These are phyloP conservation scores for Penicillium nordicum DNA, from an alignment of 2,329 filamentous ascomycete genomes.

Conservation along the genomic window DNA sequence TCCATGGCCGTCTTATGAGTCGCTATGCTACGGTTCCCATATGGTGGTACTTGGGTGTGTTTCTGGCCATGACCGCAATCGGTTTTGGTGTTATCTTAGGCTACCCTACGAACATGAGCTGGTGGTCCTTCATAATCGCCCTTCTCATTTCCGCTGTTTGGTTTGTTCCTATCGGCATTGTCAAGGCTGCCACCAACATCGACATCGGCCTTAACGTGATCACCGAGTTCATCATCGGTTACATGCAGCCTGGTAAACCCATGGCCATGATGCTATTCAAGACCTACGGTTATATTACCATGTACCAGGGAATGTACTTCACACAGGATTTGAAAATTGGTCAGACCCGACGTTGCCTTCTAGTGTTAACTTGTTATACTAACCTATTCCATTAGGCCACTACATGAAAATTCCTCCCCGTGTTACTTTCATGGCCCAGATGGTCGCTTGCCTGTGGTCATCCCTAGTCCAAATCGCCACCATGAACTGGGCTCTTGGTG, in stretches of 20 bases:
- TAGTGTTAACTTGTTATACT: neutral
- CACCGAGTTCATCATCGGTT: conserved; percentile 70
- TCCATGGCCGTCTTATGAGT: conserved; percentile 56
- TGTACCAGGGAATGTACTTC: conserved; percentile 64
- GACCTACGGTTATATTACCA: conserved; percentile 67
- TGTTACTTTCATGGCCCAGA: conserved; percentile 52
- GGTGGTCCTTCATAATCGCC: conserved; percentile 70
- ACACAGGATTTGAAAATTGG: conserved; percentile 63
- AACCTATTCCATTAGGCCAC: conserved; percentile 40
- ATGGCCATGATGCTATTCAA: conserved; percentile 77
- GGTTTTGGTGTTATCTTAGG: conserved; percentile 46
- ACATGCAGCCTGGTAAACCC: conserved; percentile 67
- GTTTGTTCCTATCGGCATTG: conserved; percentile 59
- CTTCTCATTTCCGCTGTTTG: conserved; percentile 63
- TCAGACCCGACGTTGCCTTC: conserved; percentile 3
- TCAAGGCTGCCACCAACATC: conserved; percentile 67
- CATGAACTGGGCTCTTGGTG: conserved; percentile 46
- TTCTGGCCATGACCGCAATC: conserved; percentile 50
- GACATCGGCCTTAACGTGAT: conserved; percentile 66
- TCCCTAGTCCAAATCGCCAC: conserved; percentile 49
- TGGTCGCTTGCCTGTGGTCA: conserved; percentile 50
- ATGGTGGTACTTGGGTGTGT: conserved; percentile 56
- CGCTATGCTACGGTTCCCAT: conserved; percentile 55
- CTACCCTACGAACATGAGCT: conserved; percentile 65
- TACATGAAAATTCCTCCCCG: conserved; percentile 60